These are phyloP conservation scores for Tetrahymena elliotti DNA, from an alignment of 73 alveolate species.

Conservation along the genomic window DNA sequence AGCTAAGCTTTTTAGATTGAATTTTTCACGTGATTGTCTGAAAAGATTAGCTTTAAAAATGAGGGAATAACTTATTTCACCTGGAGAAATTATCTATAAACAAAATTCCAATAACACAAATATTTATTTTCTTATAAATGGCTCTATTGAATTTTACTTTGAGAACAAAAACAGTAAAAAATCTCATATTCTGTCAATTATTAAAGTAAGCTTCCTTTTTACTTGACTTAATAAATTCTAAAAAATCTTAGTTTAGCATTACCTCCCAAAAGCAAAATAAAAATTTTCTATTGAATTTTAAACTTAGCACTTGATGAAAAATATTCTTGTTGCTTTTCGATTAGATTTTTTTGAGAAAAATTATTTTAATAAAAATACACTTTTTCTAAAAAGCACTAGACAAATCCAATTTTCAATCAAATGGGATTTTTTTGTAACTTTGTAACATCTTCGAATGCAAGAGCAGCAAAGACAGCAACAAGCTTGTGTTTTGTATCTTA, in stretches of 20 bases:
- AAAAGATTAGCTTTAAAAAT: not conserved
- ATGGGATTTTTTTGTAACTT: not conserved
- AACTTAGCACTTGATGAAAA: no score
- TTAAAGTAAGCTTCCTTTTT: not conserved
- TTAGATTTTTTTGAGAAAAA: no score
- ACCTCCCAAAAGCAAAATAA: no score
- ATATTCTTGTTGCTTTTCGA: no score
- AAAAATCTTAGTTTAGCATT: no score
- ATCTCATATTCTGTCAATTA: not conserved
- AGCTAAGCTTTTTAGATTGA: not conserved
- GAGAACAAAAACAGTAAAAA: not conserved
- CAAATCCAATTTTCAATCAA: not conserved
- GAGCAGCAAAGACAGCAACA: not conserved
- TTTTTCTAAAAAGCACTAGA: not conserved
- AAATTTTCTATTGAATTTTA: no score
- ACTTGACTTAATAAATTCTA: not conserved
- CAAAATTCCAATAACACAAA: not conserved
- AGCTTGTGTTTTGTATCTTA: not conserved
- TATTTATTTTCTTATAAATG: not conserved
- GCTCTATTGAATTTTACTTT: not conserved
- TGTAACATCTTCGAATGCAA: not conserved
- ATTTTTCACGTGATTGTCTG: not conserved
- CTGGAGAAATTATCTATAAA: not conserved
- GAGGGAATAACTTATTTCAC: not conserved
- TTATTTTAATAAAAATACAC: no score